Evolutionary conservation across 2,329 filamentous ascomycete genomes (phyloP).

Genomic region (Proliferodiscus dingleyae): DNA sequence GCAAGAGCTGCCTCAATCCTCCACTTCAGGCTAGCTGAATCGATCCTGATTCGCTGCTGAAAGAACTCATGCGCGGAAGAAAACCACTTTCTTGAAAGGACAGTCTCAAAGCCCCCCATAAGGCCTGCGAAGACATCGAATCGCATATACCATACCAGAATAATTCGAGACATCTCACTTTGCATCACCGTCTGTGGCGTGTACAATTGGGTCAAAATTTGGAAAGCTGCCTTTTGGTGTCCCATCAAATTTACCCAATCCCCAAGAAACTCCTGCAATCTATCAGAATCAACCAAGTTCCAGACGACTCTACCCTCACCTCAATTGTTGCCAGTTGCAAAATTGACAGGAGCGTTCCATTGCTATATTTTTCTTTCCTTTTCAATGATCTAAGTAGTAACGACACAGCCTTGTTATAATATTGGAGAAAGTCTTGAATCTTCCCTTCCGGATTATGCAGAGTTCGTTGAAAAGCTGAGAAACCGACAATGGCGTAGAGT

Average conservation of each 20-base stretch:
- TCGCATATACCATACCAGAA: constrained; percentile 83
- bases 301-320: constrained; percentile 45
- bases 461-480: constrained; percentile 81
- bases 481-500: constrained; percentile 81
- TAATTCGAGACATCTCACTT: constrained; percentile 64
- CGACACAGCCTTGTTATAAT: constrained; percentile 84
- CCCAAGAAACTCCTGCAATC: constrained; percentile 76
- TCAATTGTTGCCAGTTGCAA: constrained; percentile 91
- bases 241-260: constrained; percentile 93
- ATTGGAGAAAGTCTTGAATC: constrained; percentile 77
- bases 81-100: constrained; percentile 77
- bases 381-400: constrained; percentile 68
- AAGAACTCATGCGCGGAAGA: constrained; percentile 47
- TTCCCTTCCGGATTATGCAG: constrained; percentile 65
- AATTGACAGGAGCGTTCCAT: constrained; percentile 78
- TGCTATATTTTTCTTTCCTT: constrained; percentile 63
- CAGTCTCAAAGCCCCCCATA: constrained; percentile 72
- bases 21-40: constrained; percentile 60
- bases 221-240: constrained; percentile 84
- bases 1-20: constrained; percentile 64
- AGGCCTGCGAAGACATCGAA: constrained; percentile 84
- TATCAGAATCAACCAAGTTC: constrained; percentile 5
- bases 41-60: constrained; percentile 48
- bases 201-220: constrained; percentile 73
- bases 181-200: constrained; percentile 70